Evolutionary conservation across 1,284 basidiomycete species (phyloP).

Genomic region (Ceraceosorus guamensis): DNA sequence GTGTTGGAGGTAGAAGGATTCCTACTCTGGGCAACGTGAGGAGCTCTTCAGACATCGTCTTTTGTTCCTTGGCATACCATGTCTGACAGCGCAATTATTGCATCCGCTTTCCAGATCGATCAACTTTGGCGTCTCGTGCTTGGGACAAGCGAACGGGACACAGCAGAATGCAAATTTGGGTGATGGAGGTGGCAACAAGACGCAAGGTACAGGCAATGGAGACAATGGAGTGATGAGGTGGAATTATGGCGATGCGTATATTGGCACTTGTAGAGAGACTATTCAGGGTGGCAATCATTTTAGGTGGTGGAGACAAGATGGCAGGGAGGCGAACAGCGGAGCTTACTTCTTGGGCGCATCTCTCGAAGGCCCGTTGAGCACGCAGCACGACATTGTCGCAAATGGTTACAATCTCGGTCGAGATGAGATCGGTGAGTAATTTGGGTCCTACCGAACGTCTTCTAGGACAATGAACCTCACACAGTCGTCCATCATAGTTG

Average conservation of each 20-base stretch:
- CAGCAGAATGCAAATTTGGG: conserved; percentile 38
- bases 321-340: conserved; percentile 59
- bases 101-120: conserved; percentile 20
- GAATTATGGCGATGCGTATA: conserved; percentile 33
- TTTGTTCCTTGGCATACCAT: not conserved
- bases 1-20: conserved; percentile 41
- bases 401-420: conserved; percentile 51
- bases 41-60: not conserved
- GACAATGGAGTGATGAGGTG: conserved; percentile 36
- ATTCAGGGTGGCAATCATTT: conserved; percentile 83
- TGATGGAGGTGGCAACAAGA: conserved; percentile 21
- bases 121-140: conserved; percentile 45
- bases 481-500: conserved; percentile 21
- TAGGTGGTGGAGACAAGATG: conserved; percentile 79
- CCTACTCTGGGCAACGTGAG: conserved; percentile 39
- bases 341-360: conserved; percentile 71
- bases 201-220: conserved; percentile 31
- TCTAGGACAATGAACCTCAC: conserved; percentile 47
- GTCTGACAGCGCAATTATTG: not conserved
- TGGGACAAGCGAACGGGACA: conserved; percentile 39
- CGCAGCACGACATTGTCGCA: conserved; percentile 25
- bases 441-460: conserved; percentile 53
- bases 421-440: conserved; percentile 63
- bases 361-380: conserved; percentile 23
- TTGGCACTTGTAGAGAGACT: conserved; percentile 57